Base-by-base conservation (phyloP, 345 rosid genomes). In the Brassica cretica region DNA sequence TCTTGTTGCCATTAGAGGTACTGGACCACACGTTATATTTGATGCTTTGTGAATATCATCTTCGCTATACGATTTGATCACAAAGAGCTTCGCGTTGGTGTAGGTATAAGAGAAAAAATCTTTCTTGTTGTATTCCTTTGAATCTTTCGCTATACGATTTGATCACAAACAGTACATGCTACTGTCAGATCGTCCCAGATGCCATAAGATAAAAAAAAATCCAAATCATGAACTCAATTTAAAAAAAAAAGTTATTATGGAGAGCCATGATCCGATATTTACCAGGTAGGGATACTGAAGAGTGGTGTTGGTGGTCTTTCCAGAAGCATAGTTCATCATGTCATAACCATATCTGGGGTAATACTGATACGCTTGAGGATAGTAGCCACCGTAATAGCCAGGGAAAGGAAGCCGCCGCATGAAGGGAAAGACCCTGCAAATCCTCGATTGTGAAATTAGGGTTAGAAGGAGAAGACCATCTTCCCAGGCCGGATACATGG, bases 1-100 rank as follows among this genome's bases (percentile, higher is more conserved):
- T 30, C 81, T 87, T 92, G 60, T 92, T 92, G 25, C 95, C 95
- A 11, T 84, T 92, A 0, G 88, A 84, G 5, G 92, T 92, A 81
- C 95, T 92, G 61, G 95, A 81, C 97, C 97, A 92, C 6, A 92
- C 93, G 63, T 73, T 74, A 82, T 92, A 92, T 33, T 90, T 92
- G 75, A 92, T 84, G 72, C 95, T 92, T 76, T 90, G 63, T 92
- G 97, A 62, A 21, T 5, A 39, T 7, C 93, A 75, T 92, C 95
- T 79, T 92, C 95, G 2, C 93, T 92, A 44, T 90, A 90, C 0
- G 96, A 90, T 76, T 92, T 92, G 33, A 90, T 88, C 12, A 89
- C 85, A 67, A 84, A 92, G 68, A 92, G 87, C 56, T 85, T 89
- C 1, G 90, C 94, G 78, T 91, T 80, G 3, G 78, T 49, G 66